Base-by-base conservation (phyloP, 768 basidiomycete species). In the Leccinum variicolor region DNA sequence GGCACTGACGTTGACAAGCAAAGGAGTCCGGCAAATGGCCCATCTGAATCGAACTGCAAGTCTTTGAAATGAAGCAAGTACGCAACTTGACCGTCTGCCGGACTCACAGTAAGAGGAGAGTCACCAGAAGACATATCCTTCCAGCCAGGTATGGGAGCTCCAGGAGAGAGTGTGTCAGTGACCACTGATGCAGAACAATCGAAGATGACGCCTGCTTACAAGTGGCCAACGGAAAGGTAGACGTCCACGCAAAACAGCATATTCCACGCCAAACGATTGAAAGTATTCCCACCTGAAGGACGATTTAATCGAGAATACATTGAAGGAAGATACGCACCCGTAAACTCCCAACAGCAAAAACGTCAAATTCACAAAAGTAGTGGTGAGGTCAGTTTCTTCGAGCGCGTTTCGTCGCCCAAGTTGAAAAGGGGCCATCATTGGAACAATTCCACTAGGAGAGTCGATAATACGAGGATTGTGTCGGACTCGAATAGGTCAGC, bases 141-240 rank as follows among this genome's bases (percentile, higher is more conserved):
- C 70, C 70, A n/a, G 57, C 41, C 21, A 70, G 6, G 28, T 68
- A 70, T 34, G 70, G 64, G 17, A 72, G 31, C 69, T 70, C 13
- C 17, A 11, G 2, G 13, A 28, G 23, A 15, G 9, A 2, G 13
- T 21, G 23, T 9, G 11, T 29, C 17, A 54, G 46, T n/a, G 43
- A 34, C 23, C 17, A 51, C 51, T 17, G 41, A 34, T 19, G 34
- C 14, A 17, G 31, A 6, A 9, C 7, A 55, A 19, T 19, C 29
- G 52, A 31, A 29, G 10, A 47, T 14, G 26, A 31, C 13, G 10
- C n/a, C 7, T 7, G 2, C 68, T 66, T 36, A 70, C 70, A 33
- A 70, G 62, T 33, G 56, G 33, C 68, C 62, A 72, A 13, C 57
- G 67, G 33, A 71, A 64, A n/a, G 64, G n/a, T 7, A 68, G 28